phyloP scores from a whole-genome alignment of 148 eudicot genomes.

The Heliosperma pusillum region DNA sequence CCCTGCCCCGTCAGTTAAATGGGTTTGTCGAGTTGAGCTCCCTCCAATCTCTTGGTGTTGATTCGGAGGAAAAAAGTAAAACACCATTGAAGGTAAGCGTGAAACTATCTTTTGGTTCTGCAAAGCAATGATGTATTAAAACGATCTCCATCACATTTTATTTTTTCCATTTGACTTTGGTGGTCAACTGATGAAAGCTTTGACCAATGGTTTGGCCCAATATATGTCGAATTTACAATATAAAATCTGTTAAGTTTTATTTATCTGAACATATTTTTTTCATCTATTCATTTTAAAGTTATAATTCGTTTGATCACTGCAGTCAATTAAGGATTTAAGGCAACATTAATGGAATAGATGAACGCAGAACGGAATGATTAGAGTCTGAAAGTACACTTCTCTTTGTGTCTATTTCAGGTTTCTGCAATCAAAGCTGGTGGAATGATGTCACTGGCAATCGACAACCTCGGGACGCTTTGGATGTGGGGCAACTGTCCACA shows the following conservation, averaged over 20 bases:
- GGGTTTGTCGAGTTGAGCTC: conserved; percentile 43
- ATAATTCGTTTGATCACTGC: not conserved
- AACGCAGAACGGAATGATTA: not conserved
- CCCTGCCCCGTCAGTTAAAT: conserved; percentile 44
- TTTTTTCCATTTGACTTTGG: not conserved
- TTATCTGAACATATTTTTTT: not conserved
- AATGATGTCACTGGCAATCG: conserved; percentile 89
- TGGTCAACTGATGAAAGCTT: not conserved
- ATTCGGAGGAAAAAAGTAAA: conserved; percentile 33
- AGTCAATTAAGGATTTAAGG: not conserved
- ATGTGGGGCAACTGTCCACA: conserved; percentile 87
- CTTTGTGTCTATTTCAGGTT: conserved; percentile 35
- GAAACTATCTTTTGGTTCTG: not conserved
- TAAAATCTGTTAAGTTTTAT: not conserved
- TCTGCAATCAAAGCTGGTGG: conserved; percentile 78
- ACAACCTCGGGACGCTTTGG: conserved; percentile 70
- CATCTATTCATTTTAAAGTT: too few species aligned
- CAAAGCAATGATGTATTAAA: not conserved
- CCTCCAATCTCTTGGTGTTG: conserved; percentile 31
- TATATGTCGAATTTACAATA: not conserved
- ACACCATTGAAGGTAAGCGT: conserved; percentile 48
- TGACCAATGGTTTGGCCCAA: not conserved
- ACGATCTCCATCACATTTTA: not conserved
- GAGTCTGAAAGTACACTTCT: conserved; percentile 5
- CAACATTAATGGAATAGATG: not conserved